A percentile compares a stretch with the other conserved stretches of the same genome.
These are phyloP conservation scores for Berberis vulgaris DNA, from an alignment of 164 flowering plant species.

Conservation along the genomic window DNA sequence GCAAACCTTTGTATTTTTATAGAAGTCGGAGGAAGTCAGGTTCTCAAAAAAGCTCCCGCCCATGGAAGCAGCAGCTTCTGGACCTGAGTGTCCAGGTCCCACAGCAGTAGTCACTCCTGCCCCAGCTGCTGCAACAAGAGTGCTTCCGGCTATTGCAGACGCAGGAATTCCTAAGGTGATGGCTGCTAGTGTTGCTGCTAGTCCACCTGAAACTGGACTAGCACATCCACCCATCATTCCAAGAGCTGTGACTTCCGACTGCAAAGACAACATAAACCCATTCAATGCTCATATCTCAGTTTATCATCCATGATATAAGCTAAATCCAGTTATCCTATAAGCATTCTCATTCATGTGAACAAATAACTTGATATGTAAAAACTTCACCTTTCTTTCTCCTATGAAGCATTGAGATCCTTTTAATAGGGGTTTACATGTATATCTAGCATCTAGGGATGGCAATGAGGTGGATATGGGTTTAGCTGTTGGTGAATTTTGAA, in stretches of 20 bases:
- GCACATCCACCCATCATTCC: constrained; percentile 10
- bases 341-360: too few relatives aligned
- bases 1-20: constrained; percentile 73
- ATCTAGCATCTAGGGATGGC: too few relatives aligned
- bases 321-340: too few relatives aligned
- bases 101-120: neutral
- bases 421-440: too few relatives aligned
- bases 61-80: constrained; percentile 38
- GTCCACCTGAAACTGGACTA: neutral
- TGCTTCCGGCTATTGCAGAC: neutral
- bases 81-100: neutral
- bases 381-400: too few relatives aligned
- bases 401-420: too few relatives aligned
- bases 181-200: neutral
- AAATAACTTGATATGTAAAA: too few relatives aligned
- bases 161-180: neutral
- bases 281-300: neutral
- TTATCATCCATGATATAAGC: too few relatives aligned
- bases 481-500: too few relatives aligned
- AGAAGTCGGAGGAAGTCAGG: constrained; percentile 70
- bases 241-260: constrained; percentile 55
- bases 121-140: constrained; percentile 1
- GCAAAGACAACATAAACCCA: constrained; percentile 14
- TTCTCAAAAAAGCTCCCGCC: constrained; percentile 71
- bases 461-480: too few relatives aligned